Conservation (phyloP, 306 rosid species). For the Quillaja saponaria region DNA sequence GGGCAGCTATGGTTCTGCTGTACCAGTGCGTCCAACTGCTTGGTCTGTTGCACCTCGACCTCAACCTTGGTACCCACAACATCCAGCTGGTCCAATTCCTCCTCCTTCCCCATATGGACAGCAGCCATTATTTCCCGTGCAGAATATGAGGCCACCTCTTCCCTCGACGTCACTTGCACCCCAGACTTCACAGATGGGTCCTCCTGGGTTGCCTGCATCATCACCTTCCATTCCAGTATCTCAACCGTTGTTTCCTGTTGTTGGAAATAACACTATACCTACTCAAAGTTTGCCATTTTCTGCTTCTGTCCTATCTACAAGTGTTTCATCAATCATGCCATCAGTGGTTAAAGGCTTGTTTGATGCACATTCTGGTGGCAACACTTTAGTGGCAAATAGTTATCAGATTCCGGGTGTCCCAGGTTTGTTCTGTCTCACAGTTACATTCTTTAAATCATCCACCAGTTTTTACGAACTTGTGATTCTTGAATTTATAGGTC, state of each 20-base stretch:
- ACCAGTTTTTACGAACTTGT: background rate
- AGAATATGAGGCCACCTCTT: slow-evolving; percentile 70
- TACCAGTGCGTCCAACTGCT: slow-evolving; percentile 57
- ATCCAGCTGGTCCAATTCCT: slow-evolving; percentile 71
- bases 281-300: slow-evolving; percentile 72
- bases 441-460: background rate
- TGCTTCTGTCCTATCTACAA: slow-evolving; percentile 51
- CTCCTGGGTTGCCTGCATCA: slow-evolving; percentile 84
- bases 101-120: slow-evolving; percentile 68
- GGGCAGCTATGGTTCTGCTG: slow-evolving; percentile 67
- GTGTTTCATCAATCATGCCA: slow-evolving; percentile 50
- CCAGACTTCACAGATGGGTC: slow-evolving; percentile 61
- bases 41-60: slow-evolving; percentile 87
- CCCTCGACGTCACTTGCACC: slow-evolving; percentile 54
- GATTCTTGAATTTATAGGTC: no score
- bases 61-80: slow-evolving; percentile 83
- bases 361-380: slow-evolving; percentile 54
- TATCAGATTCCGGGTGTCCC: slow-evolving; percentile 48
- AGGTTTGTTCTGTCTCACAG: slow-evolving; percentile 39
- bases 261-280: slow-evolving; percentile 59
- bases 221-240: slow-evolving; percentile 68
- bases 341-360: slow-evolving; percentile 45
- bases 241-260: slow-evolving; percentile 97
- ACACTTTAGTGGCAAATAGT: slow-evolving; percentile 44
- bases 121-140: slow-evolving; percentile 97